Conservation (phyloP, 768 basidiomycete genomes). For the Arthromyces matolae region DNA sequence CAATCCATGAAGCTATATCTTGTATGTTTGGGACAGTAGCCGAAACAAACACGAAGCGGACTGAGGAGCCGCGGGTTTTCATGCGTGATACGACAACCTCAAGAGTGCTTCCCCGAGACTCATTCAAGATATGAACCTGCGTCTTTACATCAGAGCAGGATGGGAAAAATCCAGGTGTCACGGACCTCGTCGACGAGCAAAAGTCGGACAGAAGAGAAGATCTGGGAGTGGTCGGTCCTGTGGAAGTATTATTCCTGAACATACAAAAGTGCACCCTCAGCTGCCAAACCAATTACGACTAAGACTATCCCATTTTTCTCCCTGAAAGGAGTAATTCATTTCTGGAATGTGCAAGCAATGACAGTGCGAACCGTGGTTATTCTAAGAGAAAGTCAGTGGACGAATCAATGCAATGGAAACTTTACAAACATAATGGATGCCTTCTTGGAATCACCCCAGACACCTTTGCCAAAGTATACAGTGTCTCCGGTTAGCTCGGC, state of each 20-base stretch:
- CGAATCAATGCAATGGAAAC: not conserved
- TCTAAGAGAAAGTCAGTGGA: conserved; percentile 29
- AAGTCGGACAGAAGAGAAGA: conserved; percentile 68
- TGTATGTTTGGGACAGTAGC: conserved; percentile 93
- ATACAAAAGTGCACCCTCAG: not conserved
- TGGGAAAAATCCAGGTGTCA: not conserved
- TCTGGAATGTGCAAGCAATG: not conserved
- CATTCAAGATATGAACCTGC: conserved; percentile 90
- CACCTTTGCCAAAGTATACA: conserved; percentile 54
- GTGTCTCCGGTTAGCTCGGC: conserved; percentile 94
- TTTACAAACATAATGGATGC: conserved; percentile 72
- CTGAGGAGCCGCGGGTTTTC: conserved; percentile 65
- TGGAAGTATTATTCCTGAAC: not conserved
- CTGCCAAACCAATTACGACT: conserved; percentile 73
- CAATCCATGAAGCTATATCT: conserved; percentile 89
- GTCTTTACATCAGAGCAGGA: not conserved
- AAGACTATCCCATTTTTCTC: conserved; percentile 95
- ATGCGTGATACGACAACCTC: conserved; percentile 95
- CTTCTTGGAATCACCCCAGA: conserved; percentile 70
- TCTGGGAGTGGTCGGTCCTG: conserved; percentile 61
- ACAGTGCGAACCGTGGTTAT: conserved; percentile 65
- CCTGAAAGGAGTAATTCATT: conserved; percentile 37
- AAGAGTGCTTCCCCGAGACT: conserved; percentile 84
- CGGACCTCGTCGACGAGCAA: conserved; percentile 90
- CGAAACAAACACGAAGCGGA: conserved; percentile 86